Base-by-base conservation (phyloP, 1,139 yeast genomes). In the Zygotorulaspora mrakii region DNA sequence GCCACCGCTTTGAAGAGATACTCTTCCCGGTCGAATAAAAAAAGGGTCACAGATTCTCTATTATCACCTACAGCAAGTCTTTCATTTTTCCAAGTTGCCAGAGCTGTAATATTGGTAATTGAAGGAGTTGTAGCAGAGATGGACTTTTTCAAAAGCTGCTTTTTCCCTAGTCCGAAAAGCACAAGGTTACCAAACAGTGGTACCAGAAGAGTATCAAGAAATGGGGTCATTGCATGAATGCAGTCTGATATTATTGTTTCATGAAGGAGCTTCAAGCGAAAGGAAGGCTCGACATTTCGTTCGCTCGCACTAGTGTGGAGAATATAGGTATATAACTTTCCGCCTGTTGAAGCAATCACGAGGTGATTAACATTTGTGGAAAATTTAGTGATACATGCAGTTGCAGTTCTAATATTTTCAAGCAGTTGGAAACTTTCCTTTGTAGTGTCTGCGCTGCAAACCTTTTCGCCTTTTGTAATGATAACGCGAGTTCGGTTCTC, bases 91-190 rank as follows among this genome's bases (percentile, higher is more conserved):
- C 77, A 59, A 21, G 33, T 66, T 11, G 70, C 63, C 2, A 88
- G 36, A 14, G 72, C 70, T 9, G 73, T 71, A 17, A 87, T 77
- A 31, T 68, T 68, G 49, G 46, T 73, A 38, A 49, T 63, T 46
- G 61, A 66, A 3, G 64, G 68, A 32, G 57, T 45, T 2, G 70
- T 57, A 13, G 52, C 65, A 43, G 76, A 62, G 1, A 75, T 66
- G 0, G 82, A 69, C 56, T 86, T 86, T 39, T 83, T 73, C 39
- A 91, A 69, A 27, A 91, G 66, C 56, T 88, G 96, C 48, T 81
- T 83, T 50, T 73, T 72, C 1, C 98, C 98, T 25, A 88, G 49
- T 27, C 82, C 94, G 57, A 74, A 88, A 5, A 86, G 53, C 14
- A 87, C 66, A 21, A 91, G 52, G 22, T 64, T 61, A 35, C 73